phyloP scores from a whole-genome alignment of 306 rosid genomes.

The Nissolia schottii region DNA sequence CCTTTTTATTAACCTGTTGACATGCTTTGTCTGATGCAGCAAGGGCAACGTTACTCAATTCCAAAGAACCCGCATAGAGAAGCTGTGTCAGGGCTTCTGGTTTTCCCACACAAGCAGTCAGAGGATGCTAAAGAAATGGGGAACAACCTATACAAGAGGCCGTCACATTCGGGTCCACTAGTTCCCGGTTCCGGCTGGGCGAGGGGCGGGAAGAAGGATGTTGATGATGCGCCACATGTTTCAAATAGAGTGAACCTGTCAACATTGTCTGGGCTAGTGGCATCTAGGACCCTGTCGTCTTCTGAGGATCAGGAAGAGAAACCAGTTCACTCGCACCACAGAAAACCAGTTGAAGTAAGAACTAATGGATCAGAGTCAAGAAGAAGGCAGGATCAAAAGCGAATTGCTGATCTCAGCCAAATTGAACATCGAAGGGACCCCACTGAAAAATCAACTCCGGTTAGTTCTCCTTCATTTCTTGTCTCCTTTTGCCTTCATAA shows the following conservation, averaged over 20 bases:
- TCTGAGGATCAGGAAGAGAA: conserved; percentile 51
- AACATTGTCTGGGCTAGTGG: conserved; percentile 58
- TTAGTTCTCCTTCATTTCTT: conserved; percentile 31
- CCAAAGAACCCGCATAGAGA: conserved; percentile 38
- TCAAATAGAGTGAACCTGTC: conserved; percentile 49
- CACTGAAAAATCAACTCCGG: conserved; percentile 52
- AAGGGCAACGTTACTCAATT: conserved; percentile 43
- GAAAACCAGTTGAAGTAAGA: conserved; percentile 33
- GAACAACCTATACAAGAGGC: conserved; percentile 32
- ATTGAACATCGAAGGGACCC: conserved; percentile 42
- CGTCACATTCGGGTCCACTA: conserved; percentile 83
- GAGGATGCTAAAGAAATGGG: conserved; percentile 41
- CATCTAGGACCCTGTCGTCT: conserved; percentile 48
- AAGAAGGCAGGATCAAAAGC: conserved; percentile 53
- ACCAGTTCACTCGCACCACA: conserved; percentile 34
- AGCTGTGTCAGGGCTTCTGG: conserved; percentile 56
- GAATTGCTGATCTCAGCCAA: conserved; percentile 36
- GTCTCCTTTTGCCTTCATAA: neutral
- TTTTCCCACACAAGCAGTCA: conserved; percentile 47
- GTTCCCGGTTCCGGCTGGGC: conserved; percentile 45
- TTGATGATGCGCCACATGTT: conserved; percentile 32
- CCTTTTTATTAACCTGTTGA: neutral
- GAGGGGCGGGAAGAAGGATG: conserved; percentile 47
- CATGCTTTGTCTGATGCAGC: conserved; percentile 41
- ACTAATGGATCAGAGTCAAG: conserved; percentile 43